A percentile compares a stretch with the other conserved stretches of the same genome.
Conservation (phyloP, 164 flowering plant species). For the Echeveria elegans region DNA sequence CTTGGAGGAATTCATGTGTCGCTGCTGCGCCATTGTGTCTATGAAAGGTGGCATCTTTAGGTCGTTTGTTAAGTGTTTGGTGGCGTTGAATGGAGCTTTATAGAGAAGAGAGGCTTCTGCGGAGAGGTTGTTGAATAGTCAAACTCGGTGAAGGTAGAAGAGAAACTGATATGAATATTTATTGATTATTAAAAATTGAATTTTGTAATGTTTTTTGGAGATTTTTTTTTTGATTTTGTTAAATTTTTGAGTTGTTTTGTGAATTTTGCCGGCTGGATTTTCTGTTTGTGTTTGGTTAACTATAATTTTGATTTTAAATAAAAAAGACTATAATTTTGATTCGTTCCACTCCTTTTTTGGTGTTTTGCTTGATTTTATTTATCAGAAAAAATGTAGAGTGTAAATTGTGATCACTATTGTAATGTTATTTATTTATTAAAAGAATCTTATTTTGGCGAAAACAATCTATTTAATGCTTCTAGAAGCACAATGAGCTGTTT, state of each 20-base stretch:
- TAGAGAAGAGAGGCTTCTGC: background rate
- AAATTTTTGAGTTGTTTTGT: background rate
- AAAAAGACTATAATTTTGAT: background rate
- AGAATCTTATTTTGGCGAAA: background rate
- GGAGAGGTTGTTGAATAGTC: background rate
- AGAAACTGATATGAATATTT: background rate
- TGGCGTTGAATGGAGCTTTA: too few relatives aligned
- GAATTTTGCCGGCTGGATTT: too few relatives aligned
- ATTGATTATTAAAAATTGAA: too few relatives aligned
- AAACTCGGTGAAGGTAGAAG: background rate
- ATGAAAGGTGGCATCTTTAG: constrained; percentile 6
- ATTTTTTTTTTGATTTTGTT: background rate
- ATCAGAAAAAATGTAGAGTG: too few relatives aligned
- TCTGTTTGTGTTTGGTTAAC: too few relatives aligned
- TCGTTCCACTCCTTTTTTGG: background rate
- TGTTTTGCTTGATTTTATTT: background rate
- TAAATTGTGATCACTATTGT: background rate
- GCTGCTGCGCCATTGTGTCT: background rate
- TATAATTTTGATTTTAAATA: too few relatives aligned
- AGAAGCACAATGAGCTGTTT: background rate
- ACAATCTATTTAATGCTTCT: background rate
- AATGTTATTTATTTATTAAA: too few relatives aligned
- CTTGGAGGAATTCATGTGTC: background rate
- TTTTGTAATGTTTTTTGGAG: background rate
- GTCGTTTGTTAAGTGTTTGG: too few relatives aligned